Base-by-base conservation (phyloP, 495 filamentous ascomycete species). In the Oidiodendron maius region DNA sequence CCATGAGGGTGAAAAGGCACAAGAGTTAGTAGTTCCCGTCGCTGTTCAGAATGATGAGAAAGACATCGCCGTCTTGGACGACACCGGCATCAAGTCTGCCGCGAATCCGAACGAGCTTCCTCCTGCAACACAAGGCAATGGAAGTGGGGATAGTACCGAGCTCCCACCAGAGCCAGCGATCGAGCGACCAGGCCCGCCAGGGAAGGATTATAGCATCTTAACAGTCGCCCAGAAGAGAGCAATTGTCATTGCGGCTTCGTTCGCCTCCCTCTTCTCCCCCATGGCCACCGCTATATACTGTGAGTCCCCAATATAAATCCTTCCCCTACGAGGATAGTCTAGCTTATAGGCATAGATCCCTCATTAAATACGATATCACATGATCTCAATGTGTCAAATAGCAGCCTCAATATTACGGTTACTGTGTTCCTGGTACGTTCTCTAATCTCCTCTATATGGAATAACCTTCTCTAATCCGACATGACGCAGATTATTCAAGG, bases 281-380 rank as follows among this genome's bases (percentile, higher is more conserved):
- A 63, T 89, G 16, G 83, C 81, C 12, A 81, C 82, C 1, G 65
- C 71, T 24, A 87, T 89, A 52, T 91, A 91, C 63, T 82, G 51
- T 54, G 17, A 39, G 46, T n/a, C n/a, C n/a, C n/a, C n/a, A 12
- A 18, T 21, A 10, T n/a, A 15, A 20, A 30, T 40, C 12, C 26
- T 12, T 5, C 26, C n/a, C n/a, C n/a, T n/a, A n/a, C n/a, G n/a
- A n/a, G n/a, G n/a, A n/a, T n/a, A n/a, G n/a, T n/a, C n/a, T n/a
- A n/a, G n/a, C n/a, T n/a, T n/a, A n/a, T n/a, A n/a, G n/a, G n/a
- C n/a, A 17, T 24, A 48, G 45, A 54, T 24, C 53, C 53, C 18
- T 52, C 53, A n/a, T 40, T 57, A 1, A 45, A 48, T 18, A 52
- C 55, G 13, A 50, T 58, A 4, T 20, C 55, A 15, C 44, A 50